A percentile compares a stretch with the other conserved stretches of the same genome.
Evolutionary conservation across 148 eudicot species (phyloP).

Genomic region (Nepenthes gracilis): DNA sequence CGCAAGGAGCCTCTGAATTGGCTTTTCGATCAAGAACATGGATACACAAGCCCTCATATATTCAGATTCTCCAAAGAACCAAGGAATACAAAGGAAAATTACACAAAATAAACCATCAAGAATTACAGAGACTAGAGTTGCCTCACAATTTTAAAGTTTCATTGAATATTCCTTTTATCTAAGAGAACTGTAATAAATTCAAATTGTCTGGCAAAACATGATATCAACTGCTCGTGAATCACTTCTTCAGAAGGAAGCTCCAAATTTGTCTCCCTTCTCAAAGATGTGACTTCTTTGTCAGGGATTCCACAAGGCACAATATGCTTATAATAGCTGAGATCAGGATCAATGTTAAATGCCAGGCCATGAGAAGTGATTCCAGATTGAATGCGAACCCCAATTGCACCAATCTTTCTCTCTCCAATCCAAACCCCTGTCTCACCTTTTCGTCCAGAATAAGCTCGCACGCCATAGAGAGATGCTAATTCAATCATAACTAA

Average conservation of each 20-base stretch:
- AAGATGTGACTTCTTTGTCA: slow-evolving; percentile 70
- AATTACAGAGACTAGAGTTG: too few relatives aligned
- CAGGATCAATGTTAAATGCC: slow-evolving; percentile 83
- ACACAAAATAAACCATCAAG: too few relatives aligned
- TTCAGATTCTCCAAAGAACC: too few relatives aligned
- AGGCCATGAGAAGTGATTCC: slow-evolving; percentile 89
- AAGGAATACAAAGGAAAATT: too few relatives aligned
- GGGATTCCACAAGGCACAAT: slow-evolving; percentile 92
- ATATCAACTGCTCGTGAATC: slow-evolving; percentile 67
- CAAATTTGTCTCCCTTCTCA: slow-evolving; percentile 43
- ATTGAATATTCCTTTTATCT: slow-evolving; percentile 13
- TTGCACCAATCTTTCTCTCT: slow-evolving; percentile 80
- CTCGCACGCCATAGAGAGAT: slow-evolving; percentile 56
- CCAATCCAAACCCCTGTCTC: slow-evolving; percentile 95
- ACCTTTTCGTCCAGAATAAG: slow-evolving; percentile 45
- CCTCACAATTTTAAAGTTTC: too few relatives aligned
- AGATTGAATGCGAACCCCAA: slow-evolving; percentile 76
- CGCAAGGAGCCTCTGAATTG: too few relatives aligned
- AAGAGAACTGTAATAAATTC: slow-evolving; percentile 24
- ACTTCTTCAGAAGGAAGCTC: slow-evolving; percentile 58
- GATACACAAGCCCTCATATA: too few relatives aligned
- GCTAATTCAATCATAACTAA: slow-evolving; percentile 74
- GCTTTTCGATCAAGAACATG: too few relatives aligned
- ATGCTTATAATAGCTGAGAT: slow-evolving; percentile 63
- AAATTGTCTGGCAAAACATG: slow-evolving; percentile 59